Base-by-base conservation (phyloP, 352 stramenopile species). In the Phytophthora brassicae region DNA sequence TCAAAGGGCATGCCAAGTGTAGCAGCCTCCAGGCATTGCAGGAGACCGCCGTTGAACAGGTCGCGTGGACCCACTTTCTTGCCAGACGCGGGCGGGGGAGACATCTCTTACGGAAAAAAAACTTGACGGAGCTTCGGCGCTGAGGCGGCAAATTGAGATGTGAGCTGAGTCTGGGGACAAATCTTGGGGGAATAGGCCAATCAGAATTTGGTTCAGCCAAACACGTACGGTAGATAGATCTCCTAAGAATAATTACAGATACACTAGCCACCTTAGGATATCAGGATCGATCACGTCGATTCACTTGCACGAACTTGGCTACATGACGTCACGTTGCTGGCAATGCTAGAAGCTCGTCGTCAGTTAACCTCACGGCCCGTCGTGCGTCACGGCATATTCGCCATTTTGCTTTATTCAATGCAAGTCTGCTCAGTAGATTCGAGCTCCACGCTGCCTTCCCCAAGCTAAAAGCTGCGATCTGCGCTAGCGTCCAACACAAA, bases 1-100 rank as follows among this genome's bases (percentile, higher is more conserved):
- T 97, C 89, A 62, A 97, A 96, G 36, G 89, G 89, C 87, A 97
- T 95, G 60, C 89, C 89, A 24, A 97, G 76, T 53, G 87, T 95
- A 19, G 84, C 87, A 28, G 89, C 89, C 66, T 97, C 89, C 8
- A 95, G 64, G 72, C 89, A 97, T 52, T 97, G 87, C 42, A 96
- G 75, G 49, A 95, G 51, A 17, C 88, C 82, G 52, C 84, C 83
- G 55, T 94, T 92, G 50, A 93, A 41, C 39, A 94, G 74, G 70
- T 95, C 86, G 56, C 84, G 84, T 9, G 72, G 23, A 17, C 84
- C 81, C 36, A 94, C 86, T 55, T 95, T 93, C 77, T 95, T 95
- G 56, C 83, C 81, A 39, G 79, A 77, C 54, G 75, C 48, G 11
- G 79, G 68, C 41, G 81, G 72, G 45, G 82, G 81, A 52, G 67